These are phyloP conservation scores for Ophiostoma piceae DNA, from an alignment of 2,329 filamentous ascomycete genomes.

Conservation along the genomic window DNA sequence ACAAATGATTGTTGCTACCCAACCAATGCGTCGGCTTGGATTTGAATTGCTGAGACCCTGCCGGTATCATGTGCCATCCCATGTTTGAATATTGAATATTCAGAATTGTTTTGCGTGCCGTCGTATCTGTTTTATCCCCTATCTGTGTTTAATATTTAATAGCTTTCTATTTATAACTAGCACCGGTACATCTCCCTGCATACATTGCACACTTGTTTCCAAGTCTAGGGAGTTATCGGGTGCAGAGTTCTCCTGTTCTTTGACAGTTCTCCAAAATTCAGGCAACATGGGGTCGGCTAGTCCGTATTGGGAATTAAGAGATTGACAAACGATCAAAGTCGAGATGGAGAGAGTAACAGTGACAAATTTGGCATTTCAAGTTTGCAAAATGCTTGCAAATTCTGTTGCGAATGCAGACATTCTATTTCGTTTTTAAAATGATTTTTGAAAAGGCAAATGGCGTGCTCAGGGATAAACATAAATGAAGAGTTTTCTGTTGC, in stretches of 20 bases:
- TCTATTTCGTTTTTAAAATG: too few relatives aligned
- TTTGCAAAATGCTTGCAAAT: too few relatives aligned
- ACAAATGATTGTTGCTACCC: too few relatives aligned
- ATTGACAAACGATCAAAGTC: not conserved
- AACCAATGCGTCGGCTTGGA: not conserved
- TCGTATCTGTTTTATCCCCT: not conserved
- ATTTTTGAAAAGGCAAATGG: too few relatives aligned
- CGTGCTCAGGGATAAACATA: too few relatives aligned
- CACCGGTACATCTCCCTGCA: not conserved
- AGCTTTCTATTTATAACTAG: not conserved
- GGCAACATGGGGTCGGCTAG: constrained; percentile 8
- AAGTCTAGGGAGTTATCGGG: constrained; percentile 13
- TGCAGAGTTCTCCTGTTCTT: not conserved
- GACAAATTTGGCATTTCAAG: not conserved
- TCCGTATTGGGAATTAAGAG: not conserved
- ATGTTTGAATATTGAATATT: not conserved
- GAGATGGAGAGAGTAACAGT: not conserved
- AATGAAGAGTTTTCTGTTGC: too few relatives aligned
- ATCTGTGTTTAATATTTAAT: too few relatives aligned
- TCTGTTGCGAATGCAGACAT: too few relatives aligned
- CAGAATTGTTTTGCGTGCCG: constrained; percentile 1
- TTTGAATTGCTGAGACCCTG: constrained; percentile 3
- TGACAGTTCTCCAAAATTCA: not conserved
- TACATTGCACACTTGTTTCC: constrained; percentile 4
- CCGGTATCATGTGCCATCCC: constrained; percentile 12